Evolutionary conservation across 2,329 filamentous ascomycete genomes (phyloP).

Genomic region (Xylariaceae sp.): DNA sequence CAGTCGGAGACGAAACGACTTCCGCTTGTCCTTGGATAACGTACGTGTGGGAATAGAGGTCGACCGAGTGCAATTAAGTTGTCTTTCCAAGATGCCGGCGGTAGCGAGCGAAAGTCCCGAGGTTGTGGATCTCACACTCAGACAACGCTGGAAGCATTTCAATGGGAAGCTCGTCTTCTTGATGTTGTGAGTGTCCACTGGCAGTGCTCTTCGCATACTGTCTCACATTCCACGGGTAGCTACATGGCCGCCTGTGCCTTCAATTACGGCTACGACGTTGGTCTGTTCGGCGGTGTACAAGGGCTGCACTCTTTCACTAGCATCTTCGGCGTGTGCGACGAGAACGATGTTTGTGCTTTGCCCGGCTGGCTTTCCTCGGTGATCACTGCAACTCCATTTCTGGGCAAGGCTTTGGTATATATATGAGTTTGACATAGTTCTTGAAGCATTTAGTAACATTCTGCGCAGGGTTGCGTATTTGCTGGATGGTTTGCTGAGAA

Average conservation of each 20-base stretch:
- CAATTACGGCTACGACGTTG: constrained; percentile 15
- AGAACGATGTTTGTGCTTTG: constrained; percentile 9
- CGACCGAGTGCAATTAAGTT: background rate
- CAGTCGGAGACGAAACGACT: no score
- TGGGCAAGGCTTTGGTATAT: constrained; percentile 12
- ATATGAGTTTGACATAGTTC: background rate
- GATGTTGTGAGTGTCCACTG: background rate
- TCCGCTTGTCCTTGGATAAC: no score
- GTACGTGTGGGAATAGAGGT: no score
- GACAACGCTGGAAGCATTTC: constrained; percentile 8
- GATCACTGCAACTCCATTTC: constrained; percentile 14
- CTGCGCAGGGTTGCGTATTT: constrained; percentile 8
- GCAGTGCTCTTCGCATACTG: no score
- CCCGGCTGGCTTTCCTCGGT: constrained; percentile 13
- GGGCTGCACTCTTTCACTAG: constrained; percentile 10
- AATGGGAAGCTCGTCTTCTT: constrained; percentile 12
- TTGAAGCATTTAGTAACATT: background rate
- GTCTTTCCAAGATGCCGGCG: background rate
- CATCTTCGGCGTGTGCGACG: constrained; percentile 9
- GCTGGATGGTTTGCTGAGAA: constrained; percentile 8
- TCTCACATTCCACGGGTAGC: background rate
- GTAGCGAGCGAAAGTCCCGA: background rate
- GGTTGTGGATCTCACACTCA: constrained; percentile 5
- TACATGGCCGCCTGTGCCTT: constrained; percentile 11
- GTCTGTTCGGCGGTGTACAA: constrained; percentile 13